Percentiles rank a stretch among this genome's conserved stretches.
phyloP scores from a whole-genome alignment of 2,329 filamentous ascomycete species.

The Clarireedia homoeocarpa region DNA sequence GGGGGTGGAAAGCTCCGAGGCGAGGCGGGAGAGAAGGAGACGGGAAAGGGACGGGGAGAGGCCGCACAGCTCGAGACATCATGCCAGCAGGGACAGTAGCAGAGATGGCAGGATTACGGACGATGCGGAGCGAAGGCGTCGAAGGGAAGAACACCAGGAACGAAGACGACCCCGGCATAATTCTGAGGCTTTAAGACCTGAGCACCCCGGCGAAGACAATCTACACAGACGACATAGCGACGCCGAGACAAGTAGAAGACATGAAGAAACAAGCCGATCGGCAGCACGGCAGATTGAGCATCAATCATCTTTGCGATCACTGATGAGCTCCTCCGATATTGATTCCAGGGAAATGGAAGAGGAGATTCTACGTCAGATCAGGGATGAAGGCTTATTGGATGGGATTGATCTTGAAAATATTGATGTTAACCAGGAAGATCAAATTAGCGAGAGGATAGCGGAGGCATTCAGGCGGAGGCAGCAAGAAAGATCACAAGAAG shows the following conservation, averaged over 20 bases:
- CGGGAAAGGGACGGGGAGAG: constrained; percentile 22
- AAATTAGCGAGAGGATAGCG: constrained; percentile 83
- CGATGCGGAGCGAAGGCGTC: constrained; percentile 24
- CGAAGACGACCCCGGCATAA: constrained; percentile 22
- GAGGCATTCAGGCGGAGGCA: constrained; percentile 79
- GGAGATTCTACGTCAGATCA: constrained; percentile 82
- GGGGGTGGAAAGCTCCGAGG: constrained; percentile 36
- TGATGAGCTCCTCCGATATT: constrained; percentile 73
- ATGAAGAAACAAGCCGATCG: constrained; percentile 22
- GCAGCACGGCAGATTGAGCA: constrained; percentile 64
- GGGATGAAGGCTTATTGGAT: constrained; percentile 79
- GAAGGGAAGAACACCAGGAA: constrained; percentile 28
- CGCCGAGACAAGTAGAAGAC: constrained; percentile 21
- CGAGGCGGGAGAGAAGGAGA: constrained; percentile 24
- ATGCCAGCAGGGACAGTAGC: constrained; percentile 30
- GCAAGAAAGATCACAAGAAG: constrained; percentile 50
- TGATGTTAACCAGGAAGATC: constrained; percentile 76
- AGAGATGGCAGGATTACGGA: constrained; percentile 22
- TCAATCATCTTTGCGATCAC: constrained; percentile 77
- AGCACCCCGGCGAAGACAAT: constrained; percentile 17
- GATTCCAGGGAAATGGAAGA: constrained; percentile 74
- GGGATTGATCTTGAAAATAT: constrained; percentile 85
- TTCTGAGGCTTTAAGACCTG: constrained; percentile 12
- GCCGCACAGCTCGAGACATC: constrained; percentile 19
- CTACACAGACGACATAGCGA: constrained; percentile 21